Base-by-base conservation (phyloP, 2,329 filamentous ascomycete species). In the Talaromyces atroroseus region DNA sequence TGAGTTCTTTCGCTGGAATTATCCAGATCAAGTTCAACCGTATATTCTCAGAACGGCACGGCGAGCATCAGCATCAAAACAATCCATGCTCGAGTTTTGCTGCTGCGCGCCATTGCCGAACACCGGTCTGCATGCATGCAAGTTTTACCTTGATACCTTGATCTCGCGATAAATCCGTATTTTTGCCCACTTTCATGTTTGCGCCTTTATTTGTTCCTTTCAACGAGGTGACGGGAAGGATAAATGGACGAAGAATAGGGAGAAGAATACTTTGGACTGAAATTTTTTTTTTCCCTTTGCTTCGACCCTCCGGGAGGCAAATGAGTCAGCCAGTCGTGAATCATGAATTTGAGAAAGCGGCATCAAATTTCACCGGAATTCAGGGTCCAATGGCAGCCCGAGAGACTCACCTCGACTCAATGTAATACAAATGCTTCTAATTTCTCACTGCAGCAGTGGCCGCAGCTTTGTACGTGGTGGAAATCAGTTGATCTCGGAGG, bases 1-100 rank as follows among this genome's bases (percentile, higher is more conserved):
- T 72, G 67, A 73, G 70, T 74, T 64, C 71, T 74, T 74, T 73
- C 71, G 71, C 71, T 74, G 71, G 71, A 70, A 71, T 74, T 73
- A 71, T 69, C 71, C 71, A 73, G 69, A 72, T 73, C 71, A 73
- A 73, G 71, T 73, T 71, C 65, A 72, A 74, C 71, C 71, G 71
- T 74, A 71, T 74, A 62, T 66, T 74, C 71, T 74, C 71, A 74
- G 71, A 73, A 72, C 70, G 64, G 63, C 65, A 58, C 59, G 18
- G 29, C 3, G 10, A 16, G 23, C 48, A 50, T n/a, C 7, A 40
- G 38, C 53, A 53, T 21, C 42, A 47, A n/a, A 29, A 29, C 18
- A 49, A 14, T 20, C 20, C 24, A 48, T 26, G 23, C 46, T 26
- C 24, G 36, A 23, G 49, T 47, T 14, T 45, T 51, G 45, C 26